phyloP scores from a whole-genome alignment of 305 asterid genomes.

The Solanum hybrid region DNA sequence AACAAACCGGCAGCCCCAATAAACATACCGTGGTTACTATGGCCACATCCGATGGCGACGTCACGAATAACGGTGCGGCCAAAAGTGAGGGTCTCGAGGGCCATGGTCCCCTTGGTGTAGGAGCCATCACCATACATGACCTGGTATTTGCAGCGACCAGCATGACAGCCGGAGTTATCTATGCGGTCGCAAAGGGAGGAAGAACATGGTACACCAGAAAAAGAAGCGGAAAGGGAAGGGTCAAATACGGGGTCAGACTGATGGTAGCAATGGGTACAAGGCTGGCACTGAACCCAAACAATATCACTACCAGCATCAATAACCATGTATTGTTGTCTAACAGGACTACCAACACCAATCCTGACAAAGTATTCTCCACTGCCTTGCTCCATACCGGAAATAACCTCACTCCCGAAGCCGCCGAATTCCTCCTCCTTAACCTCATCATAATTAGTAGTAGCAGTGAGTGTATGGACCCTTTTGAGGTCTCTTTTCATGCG shows the following conservation, averaged over 20 bases:
- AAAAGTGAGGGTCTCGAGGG: slow-evolving; percentile 59
- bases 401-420: slow-evolving; percentile 39
- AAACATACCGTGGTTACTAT: slow-evolving; percentile 73
- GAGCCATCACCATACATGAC: slow-evolving; percentile 87
- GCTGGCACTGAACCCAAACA: slow-evolving; percentile 92
- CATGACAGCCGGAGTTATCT: slow-evolving; percentile 65
- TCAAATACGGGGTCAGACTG: slow-evolving; percentile 94
- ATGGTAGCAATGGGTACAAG: slow-evolving; percentile 71
- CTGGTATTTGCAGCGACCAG: slow-evolving; percentile 70
- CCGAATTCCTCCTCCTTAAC: slow-evolving; percentile 48
- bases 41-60: slow-evolving; percentile 89
- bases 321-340: slow-evolving; percentile 71
- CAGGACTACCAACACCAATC: slow-evolving; percentile 84
- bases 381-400: slow-evolving; percentile 85
- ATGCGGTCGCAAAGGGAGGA: slow-evolving; percentile 53
- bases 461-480: slow-evolving; percentile 38
- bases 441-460: not conserved
- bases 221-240: slow-evolving; percentile 67
- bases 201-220: slow-evolving; percentile 65
- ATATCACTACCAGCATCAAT: slow-evolving; percentile 87
- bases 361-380: slow-evolving; percentile 86
- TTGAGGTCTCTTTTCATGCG: slow-evolving; percentile 53
- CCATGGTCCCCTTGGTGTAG: slow-evolving; percentile 66
- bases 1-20: slow-evolving; percentile 75
- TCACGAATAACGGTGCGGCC: slow-evolving; percentile 46